Percentiles rank a stretch among this genome's conserved stretches.
Conservation (phyloP, 495 filamentous ascomycete species). For the Aspergillus heteromorphus region DNA sequence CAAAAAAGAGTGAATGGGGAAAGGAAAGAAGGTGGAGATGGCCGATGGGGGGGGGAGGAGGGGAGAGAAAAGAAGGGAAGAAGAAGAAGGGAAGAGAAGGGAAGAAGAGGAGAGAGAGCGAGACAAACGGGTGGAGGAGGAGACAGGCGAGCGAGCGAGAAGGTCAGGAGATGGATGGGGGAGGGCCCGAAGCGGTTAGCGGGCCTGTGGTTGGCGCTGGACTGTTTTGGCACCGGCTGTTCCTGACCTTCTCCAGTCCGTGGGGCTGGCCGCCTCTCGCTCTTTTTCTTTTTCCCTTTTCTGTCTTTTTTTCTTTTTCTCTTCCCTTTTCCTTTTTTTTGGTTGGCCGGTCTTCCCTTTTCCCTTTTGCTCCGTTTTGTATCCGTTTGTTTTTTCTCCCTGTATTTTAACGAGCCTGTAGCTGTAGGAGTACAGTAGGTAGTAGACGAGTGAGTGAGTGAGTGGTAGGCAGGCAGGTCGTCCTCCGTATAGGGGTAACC, state of each 20-base stretch:
- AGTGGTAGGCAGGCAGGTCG: not conserved
- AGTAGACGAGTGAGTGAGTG: not conserved
- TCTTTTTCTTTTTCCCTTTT: constrained; percentile 2
- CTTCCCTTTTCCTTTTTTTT: constrained; percentile 1
- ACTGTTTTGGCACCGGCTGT: constrained; percentile 10
- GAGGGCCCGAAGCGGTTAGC: constrained; percentile 7
- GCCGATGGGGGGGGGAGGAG: constrained; percentile 24
- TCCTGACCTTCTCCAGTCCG: constrained; percentile 4
- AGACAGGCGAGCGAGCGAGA: constrained; percentile 1
- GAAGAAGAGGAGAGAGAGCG: constrained; percentile 13
- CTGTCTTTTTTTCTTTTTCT: not conserved
- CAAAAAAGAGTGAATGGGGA: constrained; percentile 29
- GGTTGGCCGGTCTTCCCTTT: not conserved
- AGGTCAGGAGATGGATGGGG: constrained; percentile 6
- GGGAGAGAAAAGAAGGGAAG: constrained; percentile 19
- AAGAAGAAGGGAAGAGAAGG: constrained; percentile 17
- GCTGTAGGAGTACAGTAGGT: not conserved
- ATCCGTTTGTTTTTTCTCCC: not conserved
- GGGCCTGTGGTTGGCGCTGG: constrained; percentile 3
- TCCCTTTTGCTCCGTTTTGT: not conserved
- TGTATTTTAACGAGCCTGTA: not conserved
- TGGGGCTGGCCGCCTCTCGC: constrained; percentile 11
- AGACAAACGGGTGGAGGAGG: constrained; percentile 12
- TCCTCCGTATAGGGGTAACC: not conserved
- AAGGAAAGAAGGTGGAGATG: constrained; percentile 29